Evolutionary conservation across 108 stramenopile species (phyloP).

Genomic region (Pseudonitzschia pungens): DNA sequence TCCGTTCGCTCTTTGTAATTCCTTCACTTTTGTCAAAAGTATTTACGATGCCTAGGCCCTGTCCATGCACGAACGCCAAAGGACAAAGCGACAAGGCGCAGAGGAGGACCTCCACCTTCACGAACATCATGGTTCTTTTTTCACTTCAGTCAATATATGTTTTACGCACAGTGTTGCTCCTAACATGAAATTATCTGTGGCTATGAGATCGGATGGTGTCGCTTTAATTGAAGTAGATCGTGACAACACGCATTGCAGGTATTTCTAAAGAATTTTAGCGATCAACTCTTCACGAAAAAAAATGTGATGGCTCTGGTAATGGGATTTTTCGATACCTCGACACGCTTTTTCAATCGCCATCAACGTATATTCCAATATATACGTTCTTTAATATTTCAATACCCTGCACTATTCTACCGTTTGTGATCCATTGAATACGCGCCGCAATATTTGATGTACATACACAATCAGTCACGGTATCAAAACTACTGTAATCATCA

Average conservation of each 20-base stretch:
- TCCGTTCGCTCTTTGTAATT: neutral
- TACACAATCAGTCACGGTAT: too few species aligned
- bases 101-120: conserved; percentile 3
- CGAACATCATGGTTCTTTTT: conserved; percentile 8
- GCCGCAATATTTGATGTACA: too few species aligned
- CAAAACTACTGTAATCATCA: too few species aligned
- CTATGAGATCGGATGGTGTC: neutral
- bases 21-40: neutral
- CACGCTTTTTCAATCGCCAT: neutral
- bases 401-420: too few species aligned
- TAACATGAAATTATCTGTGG: neutral
- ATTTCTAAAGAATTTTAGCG: neutral
- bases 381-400: neutral
- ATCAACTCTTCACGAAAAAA: neutral
- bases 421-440: too few species aligned
- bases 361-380: neutral
- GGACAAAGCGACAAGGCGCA: conserved; percentile 11
- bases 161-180: neutral
- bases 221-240: neutral
- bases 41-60: neutral
- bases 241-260: neutral
- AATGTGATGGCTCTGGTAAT: neutral
- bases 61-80: conserved; percentile 3
- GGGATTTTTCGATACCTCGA: neutral
- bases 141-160: neutral